These are phyloP conservation scores for Cupressus sempervirens DNA, from an alignment of 75 land plant genomes.

Conservation along the genomic window DNA sequence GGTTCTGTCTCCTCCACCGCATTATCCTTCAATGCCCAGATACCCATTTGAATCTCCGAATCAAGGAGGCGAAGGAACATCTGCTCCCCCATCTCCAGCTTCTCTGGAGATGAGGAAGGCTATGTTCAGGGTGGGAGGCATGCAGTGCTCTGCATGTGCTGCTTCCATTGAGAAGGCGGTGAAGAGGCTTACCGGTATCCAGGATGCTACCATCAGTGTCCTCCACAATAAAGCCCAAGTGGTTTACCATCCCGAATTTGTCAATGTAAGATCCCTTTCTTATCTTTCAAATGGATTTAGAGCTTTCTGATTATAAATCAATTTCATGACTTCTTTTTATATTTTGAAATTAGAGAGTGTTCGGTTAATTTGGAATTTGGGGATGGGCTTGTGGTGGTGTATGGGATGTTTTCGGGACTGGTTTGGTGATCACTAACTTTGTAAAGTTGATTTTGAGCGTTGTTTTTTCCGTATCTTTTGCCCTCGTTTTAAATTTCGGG, in stretches of 20 bases:
- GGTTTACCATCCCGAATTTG: constrained; percentile 38
- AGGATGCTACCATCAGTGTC: constrained; percentile 47
- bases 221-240: constrained; percentile 47
- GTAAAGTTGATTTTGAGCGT: neutral
- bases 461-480: neutral
- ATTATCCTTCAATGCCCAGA: constrained; percentile 45
- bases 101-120: constrained; percentile 18
- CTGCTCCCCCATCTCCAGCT: neutral
- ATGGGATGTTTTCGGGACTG: neutral
- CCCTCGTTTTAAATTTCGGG: neutral
- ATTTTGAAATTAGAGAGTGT: neutral
- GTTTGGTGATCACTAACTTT: no score
- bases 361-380: neutral
- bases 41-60: constrained; percentile 17
- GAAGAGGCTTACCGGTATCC: constrained; percentile 43
- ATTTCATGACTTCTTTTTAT: neutral
- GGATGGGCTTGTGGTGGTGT: neutral
- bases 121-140: constrained; percentile 34
- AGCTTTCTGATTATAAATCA: no score
- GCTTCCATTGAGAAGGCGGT: constrained; percentile 51
- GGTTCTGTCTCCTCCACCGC: constrained; percentile 24
- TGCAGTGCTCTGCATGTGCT: constrained; percentile 56
- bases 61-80: neutral
- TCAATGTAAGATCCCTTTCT: constrained; percentile 20
- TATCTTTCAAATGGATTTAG: neutral